These are phyloP conservation scores for Scheffersomyces cryptocercus DNA, from an alignment of 1,139 yeast species.

Conservation along the genomic window DNA sequence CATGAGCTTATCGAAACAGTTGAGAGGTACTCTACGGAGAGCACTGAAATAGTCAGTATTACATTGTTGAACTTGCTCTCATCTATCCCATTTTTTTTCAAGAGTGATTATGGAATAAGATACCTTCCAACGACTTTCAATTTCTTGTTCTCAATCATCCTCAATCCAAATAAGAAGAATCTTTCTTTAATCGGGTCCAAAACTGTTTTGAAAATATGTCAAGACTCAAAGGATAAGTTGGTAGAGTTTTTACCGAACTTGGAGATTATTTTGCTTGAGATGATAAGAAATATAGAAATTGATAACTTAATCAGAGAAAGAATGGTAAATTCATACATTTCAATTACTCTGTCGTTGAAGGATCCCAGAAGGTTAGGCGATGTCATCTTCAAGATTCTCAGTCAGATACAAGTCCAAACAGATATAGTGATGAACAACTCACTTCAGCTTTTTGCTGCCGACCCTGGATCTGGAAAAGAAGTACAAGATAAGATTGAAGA, in stretches of 20 bases:
- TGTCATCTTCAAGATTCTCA: slow-evolving; percentile 20
- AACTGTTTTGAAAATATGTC: slow-evolving; percentile 62
- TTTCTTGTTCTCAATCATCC: slow-evolving; percentile 38
- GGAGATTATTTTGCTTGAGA: slow-evolving; percentile 50
- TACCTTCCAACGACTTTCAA: slow-evolving; percentile 53
- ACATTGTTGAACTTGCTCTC: slow-evolving; percentile 57
- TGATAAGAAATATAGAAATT: slow-evolving; percentile 46
- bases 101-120: slow-evolving; percentile 31
- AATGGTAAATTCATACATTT: slow-evolving; percentile 60
- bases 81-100: slow-evolving; percentile 56
- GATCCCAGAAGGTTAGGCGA: slow-evolving; percentile 37
- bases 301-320: slow-evolving; percentile 60
- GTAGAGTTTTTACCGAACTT: slow-evolving; percentile 51
- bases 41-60: slow-evolving; percentile 8
- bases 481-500: slow-evolving; percentile 26
- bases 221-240: slow-evolving; percentile 54
- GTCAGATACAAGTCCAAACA: slow-evolving; percentile 21
- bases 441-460: background rate
- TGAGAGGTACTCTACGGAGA: slow-evolving; percentile 10
- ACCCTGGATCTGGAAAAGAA: slow-evolving; percentile 3
- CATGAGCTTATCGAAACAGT: slow-evolving; percentile 25
- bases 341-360: slow-evolving; percentile 55
- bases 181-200: slow-evolving; percentile 51
- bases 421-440: slow-evolving; percentile 12
- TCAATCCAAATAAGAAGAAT: slow-evolving; percentile 19